Evolutionary conservation across 2,329 filamentous ascomycete genomes (phyloP).

Genomic region (Botrytis medusae): DNA sequence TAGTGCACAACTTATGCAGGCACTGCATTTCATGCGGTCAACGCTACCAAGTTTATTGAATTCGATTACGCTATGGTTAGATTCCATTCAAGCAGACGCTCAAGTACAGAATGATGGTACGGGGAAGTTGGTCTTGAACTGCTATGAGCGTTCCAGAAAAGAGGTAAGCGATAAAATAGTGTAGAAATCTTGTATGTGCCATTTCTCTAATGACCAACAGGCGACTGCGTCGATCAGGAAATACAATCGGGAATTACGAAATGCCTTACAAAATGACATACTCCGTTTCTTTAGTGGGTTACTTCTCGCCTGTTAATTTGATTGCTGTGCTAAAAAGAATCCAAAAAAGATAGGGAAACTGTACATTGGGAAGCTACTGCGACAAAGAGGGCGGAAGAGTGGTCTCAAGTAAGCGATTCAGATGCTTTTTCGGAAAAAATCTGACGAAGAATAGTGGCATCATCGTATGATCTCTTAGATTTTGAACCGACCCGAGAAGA

Average conservation of each 20-base stretch:
- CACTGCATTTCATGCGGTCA: slow-evolving; percentile 1
- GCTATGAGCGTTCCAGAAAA: not conserved
- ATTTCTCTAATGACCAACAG: not conserved
- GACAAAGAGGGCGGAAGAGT: not conserved
- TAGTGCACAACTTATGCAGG: not conserved
- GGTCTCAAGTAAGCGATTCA: not conserved
- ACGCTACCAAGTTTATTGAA: slow-evolving; percentile 1
- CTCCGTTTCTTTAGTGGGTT: not conserved
- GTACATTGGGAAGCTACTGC: not conserved
- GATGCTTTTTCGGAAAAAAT: not conserved
- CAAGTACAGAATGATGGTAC: not conserved
- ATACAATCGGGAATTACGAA: not conserved
- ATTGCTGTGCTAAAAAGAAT: not conserved
- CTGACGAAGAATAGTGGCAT: not conserved
- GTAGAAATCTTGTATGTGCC: not conserved
- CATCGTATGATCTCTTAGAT: not conserved
- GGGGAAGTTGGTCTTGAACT: not conserved
- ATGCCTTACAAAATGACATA: not conserved
- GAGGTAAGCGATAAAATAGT: not conserved
- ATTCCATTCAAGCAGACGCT: not conserved
- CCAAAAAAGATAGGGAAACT: not conserved
- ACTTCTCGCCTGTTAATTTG: not conserved
- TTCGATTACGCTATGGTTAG: not conserved
- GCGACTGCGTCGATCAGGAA: not conserved
- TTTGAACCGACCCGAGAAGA: not conserved